These are phyloP conservation scores for Fallopia convolvulus DNA, from an alignment of 148 eudicot genomes.

Conservation along the genomic window DNA sequence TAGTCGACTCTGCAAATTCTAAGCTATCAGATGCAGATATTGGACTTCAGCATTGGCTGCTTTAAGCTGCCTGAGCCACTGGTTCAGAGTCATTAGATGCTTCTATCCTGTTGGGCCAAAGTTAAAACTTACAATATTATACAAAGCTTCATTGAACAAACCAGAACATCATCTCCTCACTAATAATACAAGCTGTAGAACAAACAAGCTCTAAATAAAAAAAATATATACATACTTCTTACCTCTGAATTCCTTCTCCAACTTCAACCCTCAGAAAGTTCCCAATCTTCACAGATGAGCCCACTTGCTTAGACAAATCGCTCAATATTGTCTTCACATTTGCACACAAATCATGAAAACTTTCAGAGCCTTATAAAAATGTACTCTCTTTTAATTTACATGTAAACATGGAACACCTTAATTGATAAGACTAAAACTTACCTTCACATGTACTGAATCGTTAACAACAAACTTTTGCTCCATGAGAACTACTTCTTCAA, in stretches of 20 bases:
- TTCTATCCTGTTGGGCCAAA: slow-evolving; percentile 24
- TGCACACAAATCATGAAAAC: slow-evolving; percentile 1
- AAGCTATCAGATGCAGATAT: not conserved
- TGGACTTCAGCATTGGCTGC: not conserved
- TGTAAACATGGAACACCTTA: not conserved
- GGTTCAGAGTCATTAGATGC: slow-evolving; percentile 42
- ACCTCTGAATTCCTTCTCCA: slow-evolving; percentile 90
- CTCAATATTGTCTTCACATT: slow-evolving; percentile 58
- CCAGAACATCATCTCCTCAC: not conserved
- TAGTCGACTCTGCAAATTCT: not conserved
- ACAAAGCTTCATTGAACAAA: not conserved
- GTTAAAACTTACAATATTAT: not conserved
- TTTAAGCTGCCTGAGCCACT: slow-evolving; percentile 42
- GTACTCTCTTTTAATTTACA: not conserved
- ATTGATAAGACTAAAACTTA: slow-evolving; percentile 15
- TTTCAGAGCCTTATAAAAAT: not conserved
- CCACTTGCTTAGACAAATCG: slow-evolving; percentile 70
- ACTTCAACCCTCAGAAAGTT: slow-evolving; percentile 77
- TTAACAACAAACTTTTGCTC: slow-evolving; percentile 87
- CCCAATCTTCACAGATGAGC: slow-evolving; percentile 67
- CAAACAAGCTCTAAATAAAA: too few species aligned
- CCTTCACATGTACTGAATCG: slow-evolving; percentile 72
- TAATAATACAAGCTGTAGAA: not conserved
- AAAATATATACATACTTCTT: slow-evolving; percentile 4
- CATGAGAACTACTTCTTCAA: slow-evolving; percentile 87